Evolutionary conservation across 495 filamentous ascomycete genomes (phyloP).

Genomic region (Penicillium canescens): DNA sequence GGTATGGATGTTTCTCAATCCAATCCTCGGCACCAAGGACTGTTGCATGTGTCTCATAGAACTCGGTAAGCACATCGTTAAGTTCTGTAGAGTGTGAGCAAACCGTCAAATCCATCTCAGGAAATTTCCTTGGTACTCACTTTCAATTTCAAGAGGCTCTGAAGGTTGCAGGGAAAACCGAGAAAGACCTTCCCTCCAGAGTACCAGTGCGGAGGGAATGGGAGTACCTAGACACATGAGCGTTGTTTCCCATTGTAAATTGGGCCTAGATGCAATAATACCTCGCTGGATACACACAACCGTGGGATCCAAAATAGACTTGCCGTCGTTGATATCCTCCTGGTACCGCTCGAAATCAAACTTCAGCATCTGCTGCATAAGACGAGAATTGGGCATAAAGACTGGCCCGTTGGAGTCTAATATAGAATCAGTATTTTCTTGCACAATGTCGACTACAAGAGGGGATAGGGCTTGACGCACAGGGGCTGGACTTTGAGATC

Average conservation of each 20-base stretch:
- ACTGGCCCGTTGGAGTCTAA: conserved; percentile 9
- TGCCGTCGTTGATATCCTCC: conserved; percentile 1
- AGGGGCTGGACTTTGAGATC: conserved; percentile 6
- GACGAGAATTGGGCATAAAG: conserved; percentile 8
- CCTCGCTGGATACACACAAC: conserved; percentile 3
- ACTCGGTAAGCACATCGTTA: conserved; percentile 1
- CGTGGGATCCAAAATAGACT: not conserved
- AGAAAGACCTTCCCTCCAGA: conserved; percentile 4
- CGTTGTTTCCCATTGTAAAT: not conserved
- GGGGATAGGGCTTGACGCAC: not conserved
- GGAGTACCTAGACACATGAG: conserved; percentile 1
- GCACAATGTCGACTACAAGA: too few relatives aligned
- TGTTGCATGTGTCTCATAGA: conserved; percentile 6
- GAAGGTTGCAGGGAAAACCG: conserved; percentile 10
- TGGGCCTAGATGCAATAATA: not conserved
- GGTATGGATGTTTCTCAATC: conserved; percentile 7
- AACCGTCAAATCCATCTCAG: not conserved
- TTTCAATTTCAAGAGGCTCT: not conserved
- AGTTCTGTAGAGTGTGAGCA: conserved; percentile 1
- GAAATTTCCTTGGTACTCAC: not conserved
- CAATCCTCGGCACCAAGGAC: conserved; percentile 3
- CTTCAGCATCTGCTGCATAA: conserved; percentile 8
- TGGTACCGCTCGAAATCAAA: conserved; percentile 8
- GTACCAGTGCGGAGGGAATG: not conserved
- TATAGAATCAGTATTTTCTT: not conserved